Evolutionary conservation across 2,329 filamentous ascomycete species (phyloP).

Genomic region (Chrysosporium keratinophilum): DNA sequence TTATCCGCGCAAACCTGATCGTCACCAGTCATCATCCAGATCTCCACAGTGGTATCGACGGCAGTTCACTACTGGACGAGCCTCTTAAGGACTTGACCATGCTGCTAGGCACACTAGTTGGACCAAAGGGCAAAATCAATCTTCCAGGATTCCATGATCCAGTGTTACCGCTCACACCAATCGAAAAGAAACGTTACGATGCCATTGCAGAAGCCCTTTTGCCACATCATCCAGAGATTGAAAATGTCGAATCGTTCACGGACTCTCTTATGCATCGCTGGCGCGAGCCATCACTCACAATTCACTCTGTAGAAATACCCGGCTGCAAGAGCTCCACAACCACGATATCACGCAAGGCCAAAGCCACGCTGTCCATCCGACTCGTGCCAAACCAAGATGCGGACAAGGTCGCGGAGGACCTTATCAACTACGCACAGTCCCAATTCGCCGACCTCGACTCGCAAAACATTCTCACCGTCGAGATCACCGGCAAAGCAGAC

Average conservation of each 20-base stretch:
- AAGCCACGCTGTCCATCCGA: slow-evolving; percentile 77
- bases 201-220: slow-evolving; percentile 72
- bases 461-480: slow-evolving; percentile 68
- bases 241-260: slow-evolving; percentile 60
- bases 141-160: slow-evolving; percentile 84
- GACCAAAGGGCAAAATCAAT: slow-evolving; percentile 65
- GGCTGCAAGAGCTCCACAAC: slow-evolving; percentile 80
- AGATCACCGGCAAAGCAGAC: slow-evolving; percentile 86
- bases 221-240: slow-evolving; percentile 56
- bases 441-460: slow-evolving; percentile 68
- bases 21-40: slow-evolving; percentile 80
- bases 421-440: slow-evolving; percentile 57
- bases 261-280: slow-evolving; percentile 82
- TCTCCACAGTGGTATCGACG: slow-evolving; percentile 92
- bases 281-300: slow-evolving; percentile 88
- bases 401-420: slow-evolving; percentile 57
- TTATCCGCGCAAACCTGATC: slow-evolving; percentile 83
- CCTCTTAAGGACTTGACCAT: slow-evolving; percentile 83
- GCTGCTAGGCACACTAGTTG: slow-evolving; percentile 71
- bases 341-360: slow-evolving; percentile 73
- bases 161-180: slow-evolving; percentile 61
- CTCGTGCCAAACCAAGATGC: slow-evolving; percentile 90
- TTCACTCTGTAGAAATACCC: slow-evolving; percentile 86
- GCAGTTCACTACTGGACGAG: slow-evolving; percentile 74
- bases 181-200: slow-evolving; percentile 70